Evolutionary conservation across 106 monocot species (phyloP).

Genomic region (Acorus calamus): DNA sequence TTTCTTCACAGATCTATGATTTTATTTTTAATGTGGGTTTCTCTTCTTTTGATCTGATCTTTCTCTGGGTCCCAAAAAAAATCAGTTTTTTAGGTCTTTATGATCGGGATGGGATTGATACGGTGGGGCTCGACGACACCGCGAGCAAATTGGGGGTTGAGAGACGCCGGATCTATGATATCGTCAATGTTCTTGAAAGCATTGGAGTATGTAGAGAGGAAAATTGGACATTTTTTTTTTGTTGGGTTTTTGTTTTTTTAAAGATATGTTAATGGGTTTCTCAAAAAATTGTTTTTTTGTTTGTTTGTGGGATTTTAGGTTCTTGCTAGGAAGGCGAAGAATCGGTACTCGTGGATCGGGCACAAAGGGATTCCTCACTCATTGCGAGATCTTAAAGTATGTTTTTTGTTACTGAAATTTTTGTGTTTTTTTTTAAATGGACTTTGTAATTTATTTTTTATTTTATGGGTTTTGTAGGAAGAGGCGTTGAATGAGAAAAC

Average conservation of each 20-base stretch:
- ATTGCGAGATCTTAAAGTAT: slow-evolving; percentile 54
- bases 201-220: slow-evolving; percentile 47
- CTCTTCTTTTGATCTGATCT: neutral
- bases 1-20: neutral
- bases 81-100: slow-evolving; percentile 60
- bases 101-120: slow-evolving; percentile 48
- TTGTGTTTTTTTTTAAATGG: neutral
- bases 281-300: neutral
- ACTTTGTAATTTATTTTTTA: neutral
- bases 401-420: too few relatives aligned
- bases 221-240: neutral
- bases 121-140: slow-evolving; percentile 67
- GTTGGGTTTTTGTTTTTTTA: too few relatives aligned
- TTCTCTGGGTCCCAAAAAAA: neutral
- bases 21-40: neutral
- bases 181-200: slow-evolving; percentile 91
- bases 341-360: slow-evolving; percentile 78
- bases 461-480: neutral
- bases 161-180: slow-evolving; percentile 92
- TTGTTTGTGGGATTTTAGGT: slow-evolving; percentile 31
- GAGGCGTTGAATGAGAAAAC: slow-evolving; percentile 16
- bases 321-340: slow-evolving; percentile 72
- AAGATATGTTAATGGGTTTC: neutral
- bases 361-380: slow-evolving; percentile 63
- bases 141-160: slow-evolving; percentile 70